phyloP scores from a whole-genome alignment of 2,329 filamentous ascomycete genomes.

The Penicillium nordicum region DNA sequence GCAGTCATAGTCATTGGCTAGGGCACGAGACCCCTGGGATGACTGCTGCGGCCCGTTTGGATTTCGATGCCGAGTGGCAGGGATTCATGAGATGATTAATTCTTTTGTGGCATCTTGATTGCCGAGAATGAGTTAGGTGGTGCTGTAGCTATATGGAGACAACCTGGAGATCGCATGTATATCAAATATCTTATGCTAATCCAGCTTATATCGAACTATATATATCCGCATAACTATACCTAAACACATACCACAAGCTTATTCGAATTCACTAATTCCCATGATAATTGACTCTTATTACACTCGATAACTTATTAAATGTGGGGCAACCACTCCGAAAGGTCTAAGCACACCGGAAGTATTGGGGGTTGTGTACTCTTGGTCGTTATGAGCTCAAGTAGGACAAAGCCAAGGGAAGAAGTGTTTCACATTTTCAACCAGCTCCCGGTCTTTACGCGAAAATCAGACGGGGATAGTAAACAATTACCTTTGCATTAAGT shows the following conservation, averaged over 20 bases:
- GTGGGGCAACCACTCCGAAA: not conserved
- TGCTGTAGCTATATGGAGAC: not conserved
- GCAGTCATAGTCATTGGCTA: not conserved
- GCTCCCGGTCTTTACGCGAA: not conserved
- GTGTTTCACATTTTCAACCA: constrained; percentile 11
- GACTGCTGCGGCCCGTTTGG: constrained; percentile 14
- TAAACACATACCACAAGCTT: not conserved
- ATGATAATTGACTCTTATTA: not conserved
- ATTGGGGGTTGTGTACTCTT: constrained; percentile 5
- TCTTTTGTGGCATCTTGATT: not conserved
- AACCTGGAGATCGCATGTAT: not conserved
- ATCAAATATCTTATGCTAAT: not conserved
- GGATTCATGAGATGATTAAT: not conserved
- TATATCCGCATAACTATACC: not conserved
- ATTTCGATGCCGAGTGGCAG: not conserved
- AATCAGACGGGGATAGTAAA: not conserved
- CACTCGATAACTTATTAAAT: not conserved
- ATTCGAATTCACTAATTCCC: not conserved
- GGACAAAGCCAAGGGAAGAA: constrained; percentile 14
- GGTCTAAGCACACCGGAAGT: constrained; percentile 14
- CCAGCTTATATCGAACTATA: not conserved
- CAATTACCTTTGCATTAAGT: not conserved
- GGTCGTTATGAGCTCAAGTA: constrained; percentile 8
- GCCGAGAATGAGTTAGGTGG: not conserved
- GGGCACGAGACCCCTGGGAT: constrained; percentile 7